These are phyloP conservation scores for Litchi chinensis DNA, from an alignment of 345 rosid genomes.

Conservation along the genomic window DNA sequence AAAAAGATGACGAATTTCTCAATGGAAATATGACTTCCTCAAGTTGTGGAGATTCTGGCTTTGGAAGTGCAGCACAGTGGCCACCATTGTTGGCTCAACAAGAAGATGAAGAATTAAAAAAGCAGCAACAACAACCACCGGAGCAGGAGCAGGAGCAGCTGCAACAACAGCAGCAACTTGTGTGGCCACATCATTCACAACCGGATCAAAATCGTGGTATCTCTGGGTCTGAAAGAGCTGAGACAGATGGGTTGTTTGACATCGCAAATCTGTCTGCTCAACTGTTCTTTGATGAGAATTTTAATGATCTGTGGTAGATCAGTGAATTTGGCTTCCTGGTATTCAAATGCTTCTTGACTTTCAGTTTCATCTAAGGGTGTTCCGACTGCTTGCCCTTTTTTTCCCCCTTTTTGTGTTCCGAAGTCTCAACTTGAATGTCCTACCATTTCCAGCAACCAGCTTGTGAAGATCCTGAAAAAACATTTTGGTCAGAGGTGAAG, in stretches of 20 bases:
- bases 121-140: neutral
- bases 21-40: neutral
- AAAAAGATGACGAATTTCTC: neutral
- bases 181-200: conserved; percentile 3
- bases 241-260: conserved; percentile 9
- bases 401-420: neutral
- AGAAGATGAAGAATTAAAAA: neutral
- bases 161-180: neutral
- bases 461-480: neutral
- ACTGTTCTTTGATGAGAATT: neutral
- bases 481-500: neutral
- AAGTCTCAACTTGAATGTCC: neutral
- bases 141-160: neutral
- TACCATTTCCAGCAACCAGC: neutral
- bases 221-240: neutral
- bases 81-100: neutral
- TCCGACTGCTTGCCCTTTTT: neutral
- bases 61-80: neutral
- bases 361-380: neutral
- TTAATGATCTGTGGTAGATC: conserved; percentile 23
- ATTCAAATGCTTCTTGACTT: neutral
- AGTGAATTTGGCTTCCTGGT: neutral
- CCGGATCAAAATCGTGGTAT: conserved; percentile 7
- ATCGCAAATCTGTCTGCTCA: neutral
- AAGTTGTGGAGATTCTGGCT: conserved; percentile 19